phyloP scores from a whole-genome alignment of 371 early-diverging fungal genomes.

The Mortierella sp. region DNA sequence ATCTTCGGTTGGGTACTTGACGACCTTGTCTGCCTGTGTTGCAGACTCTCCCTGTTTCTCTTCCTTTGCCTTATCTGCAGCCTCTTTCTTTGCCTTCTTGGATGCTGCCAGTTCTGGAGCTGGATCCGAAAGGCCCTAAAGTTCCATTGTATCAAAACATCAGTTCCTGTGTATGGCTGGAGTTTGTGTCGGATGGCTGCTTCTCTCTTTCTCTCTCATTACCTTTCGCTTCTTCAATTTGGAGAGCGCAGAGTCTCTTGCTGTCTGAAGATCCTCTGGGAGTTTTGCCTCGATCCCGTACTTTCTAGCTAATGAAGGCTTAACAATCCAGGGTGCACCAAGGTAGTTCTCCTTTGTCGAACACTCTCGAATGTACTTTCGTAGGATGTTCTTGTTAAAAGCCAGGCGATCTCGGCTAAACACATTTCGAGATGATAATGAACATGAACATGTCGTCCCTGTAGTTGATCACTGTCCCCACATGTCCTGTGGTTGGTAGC shows the following conservation, averaged over 20 bases:
- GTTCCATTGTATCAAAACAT: no score
- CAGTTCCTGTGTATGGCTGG: not conserved
- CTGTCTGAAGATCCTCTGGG: constrained; percentile 59
- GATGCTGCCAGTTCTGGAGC: constrained; percentile 40
- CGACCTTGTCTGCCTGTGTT: constrained; percentile 51
- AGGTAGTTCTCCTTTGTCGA: constrained; percentile 73
- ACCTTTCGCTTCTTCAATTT: constrained; percentile 61
- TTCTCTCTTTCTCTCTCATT: not conserved
- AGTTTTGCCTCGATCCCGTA: constrained; percentile 63
- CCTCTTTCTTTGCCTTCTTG: constrained; percentile 60
- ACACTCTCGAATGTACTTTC: constrained; percentile 75
- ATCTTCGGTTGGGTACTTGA: constrained; percentile 74
- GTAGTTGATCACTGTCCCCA: no score
- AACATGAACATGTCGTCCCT: not conserved
- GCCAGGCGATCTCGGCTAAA: constrained; percentile 72
- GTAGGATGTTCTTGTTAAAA: constrained; percentile 75
- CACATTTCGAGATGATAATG: not conserved
- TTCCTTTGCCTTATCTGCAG: constrained; percentile 56
- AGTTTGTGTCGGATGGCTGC: not conserved
- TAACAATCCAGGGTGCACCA: constrained; percentile 80
- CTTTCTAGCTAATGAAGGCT: constrained; percentile 57
- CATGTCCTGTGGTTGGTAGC: no score
- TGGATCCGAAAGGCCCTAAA: constrained; percentile 45
- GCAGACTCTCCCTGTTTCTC: constrained; percentile 52
- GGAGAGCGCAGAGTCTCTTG: constrained; percentile 56